Percentiles rank a stretch among this genome's conserved stretches.
Evolutionary conservation across 2,329 filamentous ascomycete species (phyloP).

Genomic region (Septoria linicola): DNA sequence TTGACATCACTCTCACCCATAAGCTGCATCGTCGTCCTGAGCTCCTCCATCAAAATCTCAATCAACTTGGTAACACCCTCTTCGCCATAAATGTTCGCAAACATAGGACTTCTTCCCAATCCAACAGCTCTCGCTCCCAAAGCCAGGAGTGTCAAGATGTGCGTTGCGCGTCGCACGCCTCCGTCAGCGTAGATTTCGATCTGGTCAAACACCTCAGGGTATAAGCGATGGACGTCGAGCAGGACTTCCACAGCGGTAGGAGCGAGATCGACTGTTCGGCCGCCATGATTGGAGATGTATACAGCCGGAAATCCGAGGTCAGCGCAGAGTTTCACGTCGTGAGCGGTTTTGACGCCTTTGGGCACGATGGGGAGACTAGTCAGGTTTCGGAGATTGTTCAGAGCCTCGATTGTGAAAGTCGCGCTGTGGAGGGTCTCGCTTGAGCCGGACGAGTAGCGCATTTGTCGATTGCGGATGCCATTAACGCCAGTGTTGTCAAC

Average conservation of each 20-base stretch:
- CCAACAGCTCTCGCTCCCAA: conserved; percentile 45
- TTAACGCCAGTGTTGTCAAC: conserved; percentile 43
- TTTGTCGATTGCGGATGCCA: conserved; percentile 35
- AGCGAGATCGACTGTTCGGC: conserved; percentile 46
- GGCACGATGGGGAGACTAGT: conserved; percentile 22
- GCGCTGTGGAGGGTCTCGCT: conserved; percentile 14
- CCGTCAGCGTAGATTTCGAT: conserved; percentile 45
- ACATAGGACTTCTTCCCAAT: conserved; percentile 53
- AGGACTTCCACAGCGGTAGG: conserved; percentile 73
- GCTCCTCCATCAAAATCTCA: conserved; percentile 16
- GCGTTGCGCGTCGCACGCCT: conserved; percentile 40
- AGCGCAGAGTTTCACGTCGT: conserved; percentile 41
- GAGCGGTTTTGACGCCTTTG: conserved; percentile 43
- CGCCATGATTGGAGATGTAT: conserved; percentile 46
- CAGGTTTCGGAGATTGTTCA: conserved; percentile 19
- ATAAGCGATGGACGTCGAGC: conserved; percentile 67
- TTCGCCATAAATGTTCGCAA: conserved; percentile 57
- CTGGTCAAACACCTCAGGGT: conserved; percentile 42
- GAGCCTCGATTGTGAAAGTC: conserved; percentile 18
- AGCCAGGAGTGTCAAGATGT: conserved; percentile 42
- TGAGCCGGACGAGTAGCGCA: conserved; percentile 13
- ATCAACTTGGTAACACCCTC: conserved; percentile 51
- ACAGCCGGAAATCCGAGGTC: conserved; percentile 41
- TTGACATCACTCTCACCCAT: conserved; percentile 20
- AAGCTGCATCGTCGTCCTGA: conserved; percentile 23